phyloP scores from a whole-genome alignment of 2,329 filamentous ascomycete genomes.

The Ophiostoma quercus region DNA sequence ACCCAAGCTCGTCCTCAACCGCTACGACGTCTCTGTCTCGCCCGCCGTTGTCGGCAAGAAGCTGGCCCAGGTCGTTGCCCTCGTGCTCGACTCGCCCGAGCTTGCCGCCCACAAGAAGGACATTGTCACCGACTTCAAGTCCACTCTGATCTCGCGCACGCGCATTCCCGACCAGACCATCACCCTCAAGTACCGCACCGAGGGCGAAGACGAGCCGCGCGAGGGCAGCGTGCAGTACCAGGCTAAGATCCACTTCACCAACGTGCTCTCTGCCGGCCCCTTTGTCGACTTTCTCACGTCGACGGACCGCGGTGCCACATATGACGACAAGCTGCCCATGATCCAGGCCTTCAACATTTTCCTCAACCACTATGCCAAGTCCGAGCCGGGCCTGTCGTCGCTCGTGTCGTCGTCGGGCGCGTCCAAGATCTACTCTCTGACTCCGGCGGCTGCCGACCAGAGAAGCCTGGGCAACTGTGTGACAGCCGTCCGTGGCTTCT shows the following conservation, averaged over 20 bases:
- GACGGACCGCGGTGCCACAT: constrained; percentile 27
- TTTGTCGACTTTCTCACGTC: constrained; percentile 32
- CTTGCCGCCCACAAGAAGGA: constrained; percentile 24
- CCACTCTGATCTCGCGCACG: constrained; percentile 32
- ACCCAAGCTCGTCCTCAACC: constrained; percentile 26
- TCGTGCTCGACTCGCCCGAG: constrained; percentile 30
- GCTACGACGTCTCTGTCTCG: constrained; percentile 28
- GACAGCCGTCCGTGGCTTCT: constrained; percentile 34
- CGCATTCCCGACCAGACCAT: constrained; percentile 26
- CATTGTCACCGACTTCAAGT: constrained; percentile 36
- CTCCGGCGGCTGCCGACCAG: constrained; percentile 10
- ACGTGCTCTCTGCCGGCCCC: constrained; percentile 28
- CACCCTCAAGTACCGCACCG: constrained; percentile 31
- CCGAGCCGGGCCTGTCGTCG: constrained; percentile 28
- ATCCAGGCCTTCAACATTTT: constrained; percentile 71
- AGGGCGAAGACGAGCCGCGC: constrained; percentile 32
- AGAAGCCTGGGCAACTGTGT: constrained; percentile 32
- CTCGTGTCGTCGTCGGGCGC: constrained; percentile 30
- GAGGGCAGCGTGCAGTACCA: constrained; percentile 26
- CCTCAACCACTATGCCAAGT: constrained; percentile 41
- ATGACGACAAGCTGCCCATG: constrained; percentile 37
- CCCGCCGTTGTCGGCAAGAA: constrained; percentile 27
- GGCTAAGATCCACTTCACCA: constrained; percentile 30
- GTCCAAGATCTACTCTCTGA: background rate
- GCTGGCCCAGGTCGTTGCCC: constrained; percentile 26